Evolutionary conservation across 2,329 filamentous ascomycete genomes (phyloP), one percentile per base, ranked within the genome.

Genomic region (Metarhizium album): DNA sequence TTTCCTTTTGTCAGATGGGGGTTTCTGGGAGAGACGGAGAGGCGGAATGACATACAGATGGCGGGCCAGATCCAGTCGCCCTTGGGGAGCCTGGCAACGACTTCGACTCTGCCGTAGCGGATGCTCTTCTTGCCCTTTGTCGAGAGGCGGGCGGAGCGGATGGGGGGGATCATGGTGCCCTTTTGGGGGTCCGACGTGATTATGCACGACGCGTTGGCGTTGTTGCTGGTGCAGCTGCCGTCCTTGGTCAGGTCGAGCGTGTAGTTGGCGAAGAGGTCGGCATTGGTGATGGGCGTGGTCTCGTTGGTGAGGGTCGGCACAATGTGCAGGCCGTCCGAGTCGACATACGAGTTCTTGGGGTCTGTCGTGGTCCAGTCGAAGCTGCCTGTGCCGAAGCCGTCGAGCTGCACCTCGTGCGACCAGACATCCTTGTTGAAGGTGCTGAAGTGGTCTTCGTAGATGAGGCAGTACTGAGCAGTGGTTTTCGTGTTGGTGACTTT

Each of bases 21-120:
- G 4, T 3, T 2, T 35, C 38, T 22, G 46, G 8, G 35, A n/a
- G 16, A 4, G 16, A 24, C 4, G 14, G 22, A 13, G 29, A 11
- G 31, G 37, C 16, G 18, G 23, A 50, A 54, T 54, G 48, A 57
- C 67, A 70, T 49, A 57, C 67, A 70, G 45, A 72, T 70, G 40
- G 71, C 72, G 54, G 66, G 75, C 76, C 75, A 79, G 23, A 80
- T 60, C 76, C 76, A 80, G 58, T 79, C 74, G 4, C 76, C 76
- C 33, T 61, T 62, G 6, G 76, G 74, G 56, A 79, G 59, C 53
- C 74, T 73, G 18, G 76, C 76, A 3, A 71, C 68, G 7, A 80
- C 73, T 57, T 80, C 77, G 31, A 80, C 70, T 43, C 70, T 54
- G 46, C 55, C 55, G 37, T 57, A 57, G 20, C 54, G 46, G 42